Conservation (phyloP, 169 alveolate genomes). For the Eimeria necatrix region DNA sequence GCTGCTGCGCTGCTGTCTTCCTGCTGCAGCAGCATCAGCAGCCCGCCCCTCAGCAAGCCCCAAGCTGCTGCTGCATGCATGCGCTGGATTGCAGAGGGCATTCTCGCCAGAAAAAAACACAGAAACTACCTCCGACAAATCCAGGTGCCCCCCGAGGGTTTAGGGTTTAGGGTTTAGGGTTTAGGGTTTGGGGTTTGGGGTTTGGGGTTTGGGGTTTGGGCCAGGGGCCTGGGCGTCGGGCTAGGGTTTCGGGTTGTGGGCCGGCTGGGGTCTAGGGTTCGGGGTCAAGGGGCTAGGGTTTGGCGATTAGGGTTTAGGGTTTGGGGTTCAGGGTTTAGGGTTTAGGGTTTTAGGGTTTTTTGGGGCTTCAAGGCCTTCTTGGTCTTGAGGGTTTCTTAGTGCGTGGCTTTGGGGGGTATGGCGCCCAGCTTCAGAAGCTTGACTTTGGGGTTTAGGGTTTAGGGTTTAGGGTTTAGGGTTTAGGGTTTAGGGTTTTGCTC, state of each 20-base stretch:
- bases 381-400: too few species aligned
- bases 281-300: not conserved
- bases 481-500: too few species aligned
- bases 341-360: too few species aligned
- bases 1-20: not conserved
- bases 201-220: too few species aligned
- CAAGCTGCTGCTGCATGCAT: not conserved
- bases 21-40: slow-evolving; percentile 46
- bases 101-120: not conserved
- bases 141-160: not conserved
- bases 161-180: slow-evolving; percentile 45
- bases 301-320: not conserved
- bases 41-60: not conserved
- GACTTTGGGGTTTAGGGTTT: not conserved
- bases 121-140: not conserved
- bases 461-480: too few species aligned
- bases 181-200: too few species aligned
- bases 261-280: not conserved
- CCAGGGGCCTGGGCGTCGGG: too few species aligned
- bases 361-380: too few species aligned
- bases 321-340: too few species aligned
- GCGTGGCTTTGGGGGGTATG: too few species aligned
- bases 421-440: not conserved
- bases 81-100: not conserved
- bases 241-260: not conserved